Evolutionary conservation across 2,329 filamentous ascomycete genomes (phyloP), one percentile per base, ranked within the genome.

Genomic region (Colletotrichum musicola): DNA sequence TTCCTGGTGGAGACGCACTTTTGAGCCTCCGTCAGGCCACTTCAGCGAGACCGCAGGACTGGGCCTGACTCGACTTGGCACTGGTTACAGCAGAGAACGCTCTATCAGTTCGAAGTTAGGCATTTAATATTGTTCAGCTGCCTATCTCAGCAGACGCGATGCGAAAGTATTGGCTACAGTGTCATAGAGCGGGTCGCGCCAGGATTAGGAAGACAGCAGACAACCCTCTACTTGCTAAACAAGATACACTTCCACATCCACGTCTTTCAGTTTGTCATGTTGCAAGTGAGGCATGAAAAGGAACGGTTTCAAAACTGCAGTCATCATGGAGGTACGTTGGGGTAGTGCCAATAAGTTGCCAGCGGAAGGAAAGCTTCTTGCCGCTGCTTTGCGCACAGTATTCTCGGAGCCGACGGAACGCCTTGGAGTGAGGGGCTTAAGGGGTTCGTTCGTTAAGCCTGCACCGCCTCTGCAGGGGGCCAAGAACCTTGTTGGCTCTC

Each of bases 401-500:
- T 49, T 60, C 46, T 65, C 62, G 62, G 61, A 50, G 61, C 40
- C 47, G 40, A 53, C 27, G 51, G 64, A 60, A 57, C 18, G 51
- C 42, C 20, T 46, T 57, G 14, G n/a, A 63, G 22, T 40, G 64
- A 67, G 60, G 64, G 63, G 40, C 47, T 53, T 47, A 16, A 61
- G 58, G 57, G 58, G 61, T 42, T 35, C 30, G 30, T 35, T 46
- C 47, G 30, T 54, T 54, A 30, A 64, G 53, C 62, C 47, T 54
- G 40, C 22, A 59, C 46, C 64, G 54, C 60, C 47, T 27, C n/a
- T 40, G 47, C 54, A 61, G 25, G 59, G 35, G 25, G 50, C 30
- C n/a, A 56, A 61, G 66, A 69, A 69, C 66, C 66, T 61, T 66
- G 62, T 56, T 22, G 65, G 62, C 62, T 27, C 61, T 55, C 53